Percentiles rank a stretch among this genome's conserved stretches.
Conservation (phyloP, 2,329 filamentous ascomycete species). For the Escovopsis weberi region DNA sequence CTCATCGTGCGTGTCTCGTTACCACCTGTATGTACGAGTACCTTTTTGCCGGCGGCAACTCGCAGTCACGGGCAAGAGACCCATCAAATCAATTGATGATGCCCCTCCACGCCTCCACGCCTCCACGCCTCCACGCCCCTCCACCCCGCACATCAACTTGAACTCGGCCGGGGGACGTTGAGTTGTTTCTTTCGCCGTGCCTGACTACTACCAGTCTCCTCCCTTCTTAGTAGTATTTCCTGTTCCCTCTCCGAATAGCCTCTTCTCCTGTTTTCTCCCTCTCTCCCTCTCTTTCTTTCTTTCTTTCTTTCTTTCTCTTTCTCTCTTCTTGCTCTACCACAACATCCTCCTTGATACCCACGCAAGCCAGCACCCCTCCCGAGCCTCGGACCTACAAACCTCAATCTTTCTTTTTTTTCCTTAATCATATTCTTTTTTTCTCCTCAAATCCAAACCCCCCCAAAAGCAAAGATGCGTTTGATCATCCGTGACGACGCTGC, state of each 20-base stretch:
- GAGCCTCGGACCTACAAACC: no score
- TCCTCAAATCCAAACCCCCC: no score
- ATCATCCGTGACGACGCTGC: constrained; percentile 64
- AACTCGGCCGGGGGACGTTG: neutral
- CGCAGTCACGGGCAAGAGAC: no score
- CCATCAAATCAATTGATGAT: no score
- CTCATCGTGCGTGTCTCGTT: no score
- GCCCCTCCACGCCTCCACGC: no score
- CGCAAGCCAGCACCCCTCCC: neutral
- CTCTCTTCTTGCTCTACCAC: neutral
- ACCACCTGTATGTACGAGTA: no score
- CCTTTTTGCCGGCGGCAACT: no score
- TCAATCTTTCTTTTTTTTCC: no score
- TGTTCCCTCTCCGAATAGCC: neutral
- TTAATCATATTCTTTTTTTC: no score
- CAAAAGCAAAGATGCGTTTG: constrained; percentile 47
- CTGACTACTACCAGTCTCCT: neutral
- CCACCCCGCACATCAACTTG: no score
- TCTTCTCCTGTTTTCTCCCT: neutral
- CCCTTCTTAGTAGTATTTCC: neutral
- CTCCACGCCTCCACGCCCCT: neutral
- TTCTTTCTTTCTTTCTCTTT: neutral
- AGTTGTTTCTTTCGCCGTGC: constrained; percentile 1
- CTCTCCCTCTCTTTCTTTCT: neutral
- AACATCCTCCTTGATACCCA: neutral